These are phyloP conservation scores for Ophiostoma sp. DNA, from an alignment of 2,329 filamentous ascomycete species.

Conservation along the genomic window DNA sequence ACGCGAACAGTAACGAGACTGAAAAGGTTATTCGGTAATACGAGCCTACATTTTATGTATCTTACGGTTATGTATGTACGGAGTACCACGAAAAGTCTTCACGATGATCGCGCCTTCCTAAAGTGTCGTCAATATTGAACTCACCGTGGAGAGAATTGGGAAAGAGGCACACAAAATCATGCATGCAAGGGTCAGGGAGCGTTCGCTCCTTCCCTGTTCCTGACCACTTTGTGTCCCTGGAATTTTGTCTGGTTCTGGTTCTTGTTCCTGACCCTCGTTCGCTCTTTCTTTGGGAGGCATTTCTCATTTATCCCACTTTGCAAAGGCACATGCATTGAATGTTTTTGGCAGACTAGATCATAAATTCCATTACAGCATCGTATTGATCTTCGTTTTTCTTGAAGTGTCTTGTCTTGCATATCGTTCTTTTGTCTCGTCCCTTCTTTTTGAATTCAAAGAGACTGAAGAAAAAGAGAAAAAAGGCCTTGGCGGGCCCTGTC, in stretches of 20 bases:
- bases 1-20: background rate
- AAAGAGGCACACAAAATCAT: constrained; percentile 5
- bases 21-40: too few species aligned
- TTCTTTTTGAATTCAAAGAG: background rate
- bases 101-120: constrained; percentile 10
- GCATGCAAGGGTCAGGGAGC: constrained; percentile 15
- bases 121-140: constrained; percentile 13
- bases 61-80: background rate
- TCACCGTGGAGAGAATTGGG: constrained; percentile 4
- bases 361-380: constrained; percentile 14
- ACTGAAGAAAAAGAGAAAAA: background rate
- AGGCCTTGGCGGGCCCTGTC: constrained; percentile 1
- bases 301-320: background rate
- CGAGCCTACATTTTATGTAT: background rate
- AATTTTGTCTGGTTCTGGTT: background rate
- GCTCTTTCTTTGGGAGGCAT: background rate
- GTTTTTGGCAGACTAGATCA: background rate
- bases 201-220: background rate
- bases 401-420: background rate
- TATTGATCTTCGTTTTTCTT: background rate
- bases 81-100: background rate
- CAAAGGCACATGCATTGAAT: background rate
- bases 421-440: background rate
- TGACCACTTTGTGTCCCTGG: background rate
- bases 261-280: background rate